These are phyloP conservation scores for Marasmius sp. DNA, from an alignment of 1,284 basidiomycete genomes.

Conservation along the genomic window DNA sequence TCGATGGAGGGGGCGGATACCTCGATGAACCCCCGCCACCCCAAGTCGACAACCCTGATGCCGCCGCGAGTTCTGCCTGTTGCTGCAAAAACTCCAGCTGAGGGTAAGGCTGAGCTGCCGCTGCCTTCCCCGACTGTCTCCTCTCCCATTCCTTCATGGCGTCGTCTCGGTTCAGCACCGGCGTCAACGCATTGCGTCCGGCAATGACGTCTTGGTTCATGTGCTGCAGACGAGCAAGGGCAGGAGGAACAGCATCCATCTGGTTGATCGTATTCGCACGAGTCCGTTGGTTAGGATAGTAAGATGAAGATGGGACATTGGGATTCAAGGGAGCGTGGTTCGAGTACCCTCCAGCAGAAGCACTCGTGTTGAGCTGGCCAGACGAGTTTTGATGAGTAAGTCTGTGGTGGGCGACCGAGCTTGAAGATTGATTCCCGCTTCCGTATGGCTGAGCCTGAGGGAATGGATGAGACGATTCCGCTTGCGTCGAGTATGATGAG, in stretches of 20 bases:
- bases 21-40: constrained; percentile 32
- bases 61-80: constrained; percentile 82
- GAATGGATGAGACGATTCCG: constrained; percentile 29
- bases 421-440: constrained; percentile 21
- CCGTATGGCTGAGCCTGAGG: constrained; percentile 34
- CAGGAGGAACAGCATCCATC: constrained; percentile 90
- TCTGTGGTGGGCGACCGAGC: constrained; percentile 31
- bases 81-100: constrained; percentile 90
- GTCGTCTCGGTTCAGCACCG: constrained; percentile 88
- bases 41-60: constrained; percentile 60
- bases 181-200: constrained; percentile 81
- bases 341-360: constrained; percentile 35
- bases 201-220: constrained; percentile 87
- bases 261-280: constrained; percentile 90
- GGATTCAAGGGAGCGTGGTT: constrained; percentile 35
- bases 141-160: constrained; percentile 90
- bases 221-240: constrained; percentile 83
- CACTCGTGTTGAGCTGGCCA: constrained; percentile 43
- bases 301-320: constrained; percentile 62
- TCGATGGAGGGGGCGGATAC: constrained; percentile 66
- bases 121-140: constrained; percentile 67
- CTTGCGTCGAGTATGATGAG: constrained; percentile 18
- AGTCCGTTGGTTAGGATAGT: constrained; percentile 66
- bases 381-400: constrained; percentile 51
- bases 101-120: constrained; percentile 73